Conservation (phyloP, 768 basidiomycete species). For the Sarcomyxa edulis region DNA sequence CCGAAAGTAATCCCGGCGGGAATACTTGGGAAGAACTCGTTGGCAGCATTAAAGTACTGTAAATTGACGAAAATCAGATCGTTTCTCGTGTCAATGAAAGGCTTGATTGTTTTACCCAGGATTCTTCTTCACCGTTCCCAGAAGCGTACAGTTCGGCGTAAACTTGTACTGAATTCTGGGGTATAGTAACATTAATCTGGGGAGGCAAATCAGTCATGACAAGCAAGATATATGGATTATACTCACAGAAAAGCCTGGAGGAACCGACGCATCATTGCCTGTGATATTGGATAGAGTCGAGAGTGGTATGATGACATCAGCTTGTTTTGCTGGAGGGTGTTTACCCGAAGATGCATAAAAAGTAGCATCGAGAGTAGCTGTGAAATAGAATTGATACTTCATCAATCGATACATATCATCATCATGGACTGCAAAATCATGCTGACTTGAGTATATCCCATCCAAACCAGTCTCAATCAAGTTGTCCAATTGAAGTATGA, state of each 20-base stretch:
- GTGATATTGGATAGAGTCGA: constrained; percentile 58
- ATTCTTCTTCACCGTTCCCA: constrained; percentile 55
- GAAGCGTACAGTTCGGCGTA: constrained; percentile 73
- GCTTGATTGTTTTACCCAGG: constrained; percentile 52
- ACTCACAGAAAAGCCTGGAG: constrained; percentile 64
- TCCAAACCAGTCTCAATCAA: constrained; percentile 49
- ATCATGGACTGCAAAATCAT: background rate
- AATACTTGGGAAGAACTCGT: constrained; percentile 50
- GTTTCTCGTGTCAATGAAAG: background rate
- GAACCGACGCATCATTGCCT: constrained; percentile 72
- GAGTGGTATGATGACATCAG: constrained; percentile 65
- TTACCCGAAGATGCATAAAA: constrained; percentile 56
- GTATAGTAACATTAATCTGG: constrained; percentile 65
- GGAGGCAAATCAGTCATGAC: too few relatives aligned
- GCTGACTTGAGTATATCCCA: constrained; percentile 66
- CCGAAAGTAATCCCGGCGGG: constrained; percentile 38
- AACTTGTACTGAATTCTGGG: constrained; percentile 60
- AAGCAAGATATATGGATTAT: constrained; percentile 3
- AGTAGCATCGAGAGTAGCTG: constrained; percentile 66
- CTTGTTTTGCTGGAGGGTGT: constrained; percentile 54
- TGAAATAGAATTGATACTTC: background rate
- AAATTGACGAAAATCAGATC: background rate
- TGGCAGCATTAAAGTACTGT: constrained; percentile 66
- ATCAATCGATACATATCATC: too few relatives aligned
- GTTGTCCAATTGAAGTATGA: constrained; percentile 75